Base-by-base conservation (phyloP, 345 rosid species). In the Stellera chamaejasme region DNA sequence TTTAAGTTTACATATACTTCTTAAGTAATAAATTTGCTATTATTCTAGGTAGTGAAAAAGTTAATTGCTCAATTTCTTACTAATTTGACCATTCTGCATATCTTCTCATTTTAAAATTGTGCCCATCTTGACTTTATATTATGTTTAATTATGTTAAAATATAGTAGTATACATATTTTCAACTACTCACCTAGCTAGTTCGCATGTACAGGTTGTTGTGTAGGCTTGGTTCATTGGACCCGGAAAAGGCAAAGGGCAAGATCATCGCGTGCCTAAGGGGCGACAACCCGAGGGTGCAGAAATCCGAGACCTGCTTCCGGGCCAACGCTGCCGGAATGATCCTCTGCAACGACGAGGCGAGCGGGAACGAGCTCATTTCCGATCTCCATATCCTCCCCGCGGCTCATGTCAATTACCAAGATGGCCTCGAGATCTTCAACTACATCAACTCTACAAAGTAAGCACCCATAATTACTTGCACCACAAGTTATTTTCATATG, bases 301-400 rank as follows among this genome's bases (percentile, higher is more conserved):
- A 90, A 63, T 83, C 90, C 11, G 32, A 50, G 0, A 59, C 64
- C 36, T 89, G 76, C 3, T 62, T 65, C 5, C 2, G 1, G 16
- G 93, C 83, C 0, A 87, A 95, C 1, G 95, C 84, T 1, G 82
- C 14, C 1, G 95, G 93, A 50, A 80, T 87, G 84, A 80, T 87
- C 48, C 75, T 90, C 13, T 82, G 83, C 81, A 90, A 87, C 32
- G 83, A 80, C 27, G 27, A 71, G 47, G 43, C 47, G 0, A 66
- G 39, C 39, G 88, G 90, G 12, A 69, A 78, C 36, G 79, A 74
- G 28, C 43, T 83, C 27, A 52, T 60, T 10, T 71, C 87, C 0
- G 92, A 84, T 67, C 68, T 78, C 15, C 95, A 82, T 64, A 57
- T 84, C 51, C 85, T 86, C 39, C 92, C 97, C 2, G 75, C 90